phyloP scores from a whole-genome alignment of 441 rosid species.

The Hura crepitans region DNA sequence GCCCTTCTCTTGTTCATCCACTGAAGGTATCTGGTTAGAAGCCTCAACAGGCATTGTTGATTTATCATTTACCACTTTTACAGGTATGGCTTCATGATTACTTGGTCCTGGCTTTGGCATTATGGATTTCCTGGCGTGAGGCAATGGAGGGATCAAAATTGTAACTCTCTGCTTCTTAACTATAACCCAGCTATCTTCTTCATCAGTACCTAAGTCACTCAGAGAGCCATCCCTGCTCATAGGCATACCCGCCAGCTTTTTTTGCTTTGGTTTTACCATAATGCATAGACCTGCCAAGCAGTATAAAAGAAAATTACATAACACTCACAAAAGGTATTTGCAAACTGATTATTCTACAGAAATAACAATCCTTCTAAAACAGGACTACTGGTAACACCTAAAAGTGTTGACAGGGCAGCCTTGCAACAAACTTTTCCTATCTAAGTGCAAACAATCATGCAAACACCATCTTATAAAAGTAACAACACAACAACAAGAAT shows the following conservation, averaged over 20 bases:
- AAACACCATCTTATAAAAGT: background rate
- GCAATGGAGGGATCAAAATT: slow-evolving; percentile 61
- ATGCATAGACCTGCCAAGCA: slow-evolving; percentile 9
- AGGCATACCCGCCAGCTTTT: slow-evolving; percentile 26
- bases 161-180: slow-evolving; percentile 79
- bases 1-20: slow-evolving; percentile 30
- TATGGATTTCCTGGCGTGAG: slow-evolving; percentile 27
- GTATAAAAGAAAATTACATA: background rate
- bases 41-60: slow-evolving; percentile 28
- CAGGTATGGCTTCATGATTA: slow-evolving; percentile 28
- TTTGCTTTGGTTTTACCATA: slow-evolving; percentile 59
- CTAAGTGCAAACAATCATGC: background rate
- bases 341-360: background rate
- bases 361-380: background rate
- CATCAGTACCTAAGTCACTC: slow-evolving; percentile 34
- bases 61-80: slow-evolving; percentile 23
- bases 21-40: slow-evolving; percentile 25
- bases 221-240: slow-evolving; percentile 21
- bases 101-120: slow-evolving; percentile 35
- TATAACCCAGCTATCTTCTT: slow-evolving; percentile 65
- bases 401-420: background rate
- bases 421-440: background rate
- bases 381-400: background rate
- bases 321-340: background rate
- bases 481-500: too few species aligned